phyloP scores from a whole-genome alignment of 257 asterid species.

The Ilex aquifolium region DNA sequence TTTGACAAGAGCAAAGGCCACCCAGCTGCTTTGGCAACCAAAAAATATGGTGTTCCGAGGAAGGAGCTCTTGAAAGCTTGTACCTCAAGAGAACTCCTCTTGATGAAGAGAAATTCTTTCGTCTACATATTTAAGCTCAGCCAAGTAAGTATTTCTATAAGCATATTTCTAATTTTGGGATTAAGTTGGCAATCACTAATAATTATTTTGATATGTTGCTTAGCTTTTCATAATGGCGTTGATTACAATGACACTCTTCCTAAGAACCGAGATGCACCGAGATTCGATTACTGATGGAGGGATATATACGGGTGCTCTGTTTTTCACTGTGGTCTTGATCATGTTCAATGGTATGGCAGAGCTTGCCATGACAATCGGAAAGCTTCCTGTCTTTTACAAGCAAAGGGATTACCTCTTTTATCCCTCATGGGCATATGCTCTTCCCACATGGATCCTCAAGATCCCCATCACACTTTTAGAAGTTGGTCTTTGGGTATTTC shows the following conservation, averaged over 20 bases:
- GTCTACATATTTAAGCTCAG: constrained; percentile 44
- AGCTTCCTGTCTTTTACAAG: constrained; percentile 64
- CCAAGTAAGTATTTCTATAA: constrained; percentile 24
- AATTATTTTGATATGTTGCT: constrained; percentile 9
- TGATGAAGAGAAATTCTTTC: constrained; percentile 63
- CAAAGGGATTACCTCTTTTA: constrained; percentile 54
- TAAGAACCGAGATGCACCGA: constrained; percentile 49
- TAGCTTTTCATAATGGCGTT: constrained; percentile 36
- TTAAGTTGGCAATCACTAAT: background rate
- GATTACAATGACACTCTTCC: constrained; percentile 43
- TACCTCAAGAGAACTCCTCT: constrained; percentile 39
- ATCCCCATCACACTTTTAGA: constrained; percentile 48
- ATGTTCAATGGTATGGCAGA: constrained; percentile 63
- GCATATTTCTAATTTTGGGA: no score
- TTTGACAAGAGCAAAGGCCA: constrained; percentile 57
- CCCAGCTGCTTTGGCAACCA: constrained; percentile 52
- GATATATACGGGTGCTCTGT: constrained; percentile 45
- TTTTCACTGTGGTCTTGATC: constrained; percentile 29
- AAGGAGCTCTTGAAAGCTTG: constrained; percentile 57
- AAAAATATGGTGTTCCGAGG: constrained; percentile 43
- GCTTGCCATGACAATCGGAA: constrained; percentile 46
- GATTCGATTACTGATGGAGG: constrained; percentile 36
- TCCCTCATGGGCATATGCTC: constrained; percentile 59
- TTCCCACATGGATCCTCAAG: constrained; percentile 59
- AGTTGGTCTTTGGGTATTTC: constrained; percentile 44